Base-by-base conservation (phyloP, 805 yeast genomes). In the Peterozyma toletana region DNA sequence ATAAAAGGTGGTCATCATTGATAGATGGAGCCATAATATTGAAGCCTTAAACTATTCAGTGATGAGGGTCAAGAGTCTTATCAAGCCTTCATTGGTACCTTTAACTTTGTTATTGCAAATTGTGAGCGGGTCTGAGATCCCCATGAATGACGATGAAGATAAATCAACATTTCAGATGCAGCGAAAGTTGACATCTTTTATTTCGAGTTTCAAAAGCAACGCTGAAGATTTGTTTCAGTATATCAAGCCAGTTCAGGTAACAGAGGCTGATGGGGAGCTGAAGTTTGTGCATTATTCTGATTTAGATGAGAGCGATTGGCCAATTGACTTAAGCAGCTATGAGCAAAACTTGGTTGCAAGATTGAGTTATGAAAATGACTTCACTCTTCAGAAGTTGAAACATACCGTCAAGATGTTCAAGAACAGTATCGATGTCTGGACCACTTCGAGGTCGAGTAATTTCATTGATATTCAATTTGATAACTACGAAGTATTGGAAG, bases 381-480 rank as follows among this genome's bases (percentile, higher is more conserved):
- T 42, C 2, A 47, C 52, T 15, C 47, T 55, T 34, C 48, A 52
- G 17, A 42, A 50, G 33, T 52, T 60, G 15, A 13, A 14, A 5
- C 3, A 13, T 5, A 15, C 40, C 3, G 38, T 68, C 2, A 36
- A 45, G 40, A 33, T 50, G 6, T 49, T 58, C 3, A 46, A 56
- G n/a, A 40, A 51, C 2, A 42, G 40, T 2, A 35, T 59, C 18
- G 66, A 64, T 37, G 55, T 70, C 3, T 83, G 90, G 90, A 77
- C 71, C n/a, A 56, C 55, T 16, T 59, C 70, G 29, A 44, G 48
- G 5, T 48, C 58, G 1, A 68, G 65, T 2, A 56, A 63, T 7
- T 78, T 72, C 31, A 61, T 77, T 13, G 87, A 81, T 55, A 46
- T 80, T 5, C 64, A 64, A 41, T 51, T 62, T 5, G 41, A 53